A percentile compares a stretch with the other conserved stretches of the same genome.
These are phyloP conservation scores for Mycocentrospora acerina DNA, from an alignment of 2,329 filamentous ascomycete genomes.

Conservation along the genomic window DNA sequence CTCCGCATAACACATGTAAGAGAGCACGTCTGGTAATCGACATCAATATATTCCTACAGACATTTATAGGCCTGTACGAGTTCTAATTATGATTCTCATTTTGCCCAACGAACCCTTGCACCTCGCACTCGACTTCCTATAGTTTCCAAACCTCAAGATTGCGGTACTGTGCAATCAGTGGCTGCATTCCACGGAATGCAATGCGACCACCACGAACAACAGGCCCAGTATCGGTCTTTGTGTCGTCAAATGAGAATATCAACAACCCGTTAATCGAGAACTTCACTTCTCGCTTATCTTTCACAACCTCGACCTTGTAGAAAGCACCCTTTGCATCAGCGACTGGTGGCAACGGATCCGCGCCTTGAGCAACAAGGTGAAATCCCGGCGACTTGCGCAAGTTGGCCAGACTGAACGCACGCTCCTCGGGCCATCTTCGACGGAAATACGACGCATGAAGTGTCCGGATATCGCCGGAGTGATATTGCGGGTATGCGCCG, in stretches of 20 bases:
- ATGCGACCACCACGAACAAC: conserved; percentile 27
- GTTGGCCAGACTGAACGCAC: conserved; percentile 32
- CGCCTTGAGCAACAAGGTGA: conserved; percentile 30
- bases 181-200: conserved; percentile 36
- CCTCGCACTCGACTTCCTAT: conserved; percentile 2
- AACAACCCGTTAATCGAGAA: conserved; percentile 33
- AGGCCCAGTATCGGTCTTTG: conserved; percentile 28
- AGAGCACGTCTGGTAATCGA: too few relatives aligned
- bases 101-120: too few relatives aligned
- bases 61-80: too few relatives aligned
- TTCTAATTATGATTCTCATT: too few relatives aligned
- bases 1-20: too few relatives aligned
- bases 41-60: too few relatives aligned
- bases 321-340: conserved; percentile 30
- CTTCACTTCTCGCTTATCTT: conserved; percentile 29
- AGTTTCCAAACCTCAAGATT: conserved; percentile 38
- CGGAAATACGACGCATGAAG: conserved; percentile 24
- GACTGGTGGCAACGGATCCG: conserved; percentile 32
- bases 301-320: conserved; percentile 35
- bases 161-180: conserved; percentile 30
- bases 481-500: conserved; percentile 28
- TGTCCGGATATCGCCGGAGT: conserved; percentile 20
- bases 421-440: conserved; percentile 26
- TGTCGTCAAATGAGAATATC: conserved; percentile 31
- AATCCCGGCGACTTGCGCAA: conserved; percentile 36